Percentiles rank a stretch among this genome's conserved stretches.
These are phyloP conservation scores for Rhodomyrtus psidioides DNA, from an alignment of 441 rosid species.

Conservation along the genomic window DNA sequence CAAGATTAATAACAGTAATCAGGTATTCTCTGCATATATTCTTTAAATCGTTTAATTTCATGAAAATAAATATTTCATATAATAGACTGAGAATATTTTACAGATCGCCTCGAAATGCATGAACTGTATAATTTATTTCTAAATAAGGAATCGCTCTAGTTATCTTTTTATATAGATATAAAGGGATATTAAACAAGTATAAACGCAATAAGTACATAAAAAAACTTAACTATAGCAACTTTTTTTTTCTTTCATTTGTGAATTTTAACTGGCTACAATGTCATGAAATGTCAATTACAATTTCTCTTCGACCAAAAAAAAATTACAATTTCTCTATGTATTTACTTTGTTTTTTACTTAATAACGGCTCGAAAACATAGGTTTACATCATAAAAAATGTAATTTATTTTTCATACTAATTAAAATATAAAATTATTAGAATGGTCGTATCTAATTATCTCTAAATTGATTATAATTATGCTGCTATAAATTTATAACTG, in stretches of 20 bases:
- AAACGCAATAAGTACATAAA: background rate
- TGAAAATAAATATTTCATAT: background rate
- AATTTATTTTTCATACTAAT: background rate
- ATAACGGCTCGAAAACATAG: background rate
- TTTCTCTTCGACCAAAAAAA: too few species aligned
- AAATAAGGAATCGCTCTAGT: background rate
- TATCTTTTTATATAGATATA: background rate
- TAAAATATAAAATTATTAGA: background rate
- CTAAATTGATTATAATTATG: background rate
- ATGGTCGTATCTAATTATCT: background rate
- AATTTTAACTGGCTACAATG: background rate
- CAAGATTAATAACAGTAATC: background rate
- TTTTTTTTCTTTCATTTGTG: background rate
- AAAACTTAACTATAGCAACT: background rate
- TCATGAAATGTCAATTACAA: background rate
- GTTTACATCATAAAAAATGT: background rate
- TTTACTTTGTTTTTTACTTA: background rate
- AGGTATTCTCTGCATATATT: background rate
- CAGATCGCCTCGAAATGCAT: background rate
- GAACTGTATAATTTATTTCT: rapidly evolving
- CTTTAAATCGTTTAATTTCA: background rate
- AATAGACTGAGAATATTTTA: background rate
- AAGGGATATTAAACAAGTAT: background rate
- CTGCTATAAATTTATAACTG: too few species aligned
- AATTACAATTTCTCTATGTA: too few species aligned